Base-by-base conservation (phyloP, 2,329 filamentous ascomycete species). In the Hymenoscyphus repandus region DNA sequence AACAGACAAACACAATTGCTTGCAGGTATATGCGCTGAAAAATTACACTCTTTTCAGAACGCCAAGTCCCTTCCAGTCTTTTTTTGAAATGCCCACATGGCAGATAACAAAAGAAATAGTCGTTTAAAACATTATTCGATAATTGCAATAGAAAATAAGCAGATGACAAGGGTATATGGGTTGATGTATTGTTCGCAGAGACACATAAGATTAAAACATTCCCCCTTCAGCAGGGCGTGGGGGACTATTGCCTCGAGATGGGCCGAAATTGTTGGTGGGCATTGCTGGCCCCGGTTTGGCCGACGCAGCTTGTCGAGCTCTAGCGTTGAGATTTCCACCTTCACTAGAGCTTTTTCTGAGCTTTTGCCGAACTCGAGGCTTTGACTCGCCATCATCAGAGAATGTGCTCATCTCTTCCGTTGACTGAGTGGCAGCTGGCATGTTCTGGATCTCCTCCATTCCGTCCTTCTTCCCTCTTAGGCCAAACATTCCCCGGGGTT, bases 371-470 rank as follows among this genome's bases (percentile, higher is more conserved):
- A 36, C 15, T 46, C 51, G 60, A n/a, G 61, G 53, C 33, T 58
- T 62, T 2, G 52, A 34, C 9, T 66, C 62, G 11, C 53, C 59
- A 46, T 66, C 64, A 22, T 65, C 64, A 12, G 64, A 66, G 54
- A 66, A 66, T 1, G 59, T 64, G 51, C 61, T 64, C 57, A 62
- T 61, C 36, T 66, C 64, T 45, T 66, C 64, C 1, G 55, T 62
- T 22, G 60, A 64, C 41, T 61, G 58, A 34, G 62, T 62, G 10
- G 60, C 58, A n/a, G 54, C 47, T n/a, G 60, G 58, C 30, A 64
- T 49, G 6, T 53, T 47, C 45, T 58, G 52, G 13, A 56, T 41
- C 20, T 61, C 59, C 10, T 57, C 41, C 32, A 17, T 45, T 38
- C 62, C 57, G 3, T 62, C 58, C 22, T 59, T 63, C 39, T 57